These are phyloP conservation scores for Starmerella gropengiesseri DNA, from an alignment of 805 yeast genomes.

Conservation along the genomic window DNA sequence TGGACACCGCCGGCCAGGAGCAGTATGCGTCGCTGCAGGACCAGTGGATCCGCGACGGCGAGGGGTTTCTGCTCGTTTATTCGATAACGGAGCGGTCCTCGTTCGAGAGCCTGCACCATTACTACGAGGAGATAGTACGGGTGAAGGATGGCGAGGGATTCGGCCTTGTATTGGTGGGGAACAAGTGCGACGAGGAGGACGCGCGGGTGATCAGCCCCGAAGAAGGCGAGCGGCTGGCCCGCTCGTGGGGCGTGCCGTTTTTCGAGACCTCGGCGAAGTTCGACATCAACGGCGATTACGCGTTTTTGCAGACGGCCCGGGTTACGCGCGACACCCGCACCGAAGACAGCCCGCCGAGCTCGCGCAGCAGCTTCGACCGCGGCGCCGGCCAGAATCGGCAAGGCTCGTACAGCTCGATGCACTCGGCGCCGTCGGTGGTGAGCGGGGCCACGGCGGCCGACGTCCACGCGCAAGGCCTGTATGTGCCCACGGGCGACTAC, in stretches of 20 bases:
- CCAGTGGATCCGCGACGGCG: conserved; percentile 93
- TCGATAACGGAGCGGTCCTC: conserved; percentile 76
- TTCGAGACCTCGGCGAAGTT: conserved; percentile 92
- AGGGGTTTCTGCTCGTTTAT: conserved; percentile 83
- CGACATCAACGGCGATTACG: conserved; percentile 76
- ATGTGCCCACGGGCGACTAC: too few species aligned
- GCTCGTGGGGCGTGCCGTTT: conserved; percentile 52
- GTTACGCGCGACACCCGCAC: conserved; percentile 61
- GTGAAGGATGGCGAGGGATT: conserved; percentile 46
- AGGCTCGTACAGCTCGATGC: conserved; percentile 3
- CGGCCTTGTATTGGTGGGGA: conserved; percentile 87
- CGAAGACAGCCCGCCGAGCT: conserved; percentile 4
- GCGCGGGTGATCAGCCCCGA: conserved; percentile 69
- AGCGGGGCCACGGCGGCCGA: background rate
- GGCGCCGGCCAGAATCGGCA: conserved; percentile 2
- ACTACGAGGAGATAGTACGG: conserved; percentile 66
- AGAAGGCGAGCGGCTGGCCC: conserved; percentile 74
- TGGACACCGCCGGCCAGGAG: conserved; percentile 99
- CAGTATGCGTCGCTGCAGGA: conserved; percentile 88
- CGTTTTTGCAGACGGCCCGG: conserved; percentile 55
- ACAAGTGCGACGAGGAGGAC: conserved; percentile 68
- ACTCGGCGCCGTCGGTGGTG: background rate
- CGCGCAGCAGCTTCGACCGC: conserved; percentile 5
- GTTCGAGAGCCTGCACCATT: conserved; percentile 72
- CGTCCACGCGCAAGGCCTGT: too few species aligned